phyloP scores from a whole-genome alignment of 1,284 basidiomycete species.

The Leccinum idahoense region DNA sequence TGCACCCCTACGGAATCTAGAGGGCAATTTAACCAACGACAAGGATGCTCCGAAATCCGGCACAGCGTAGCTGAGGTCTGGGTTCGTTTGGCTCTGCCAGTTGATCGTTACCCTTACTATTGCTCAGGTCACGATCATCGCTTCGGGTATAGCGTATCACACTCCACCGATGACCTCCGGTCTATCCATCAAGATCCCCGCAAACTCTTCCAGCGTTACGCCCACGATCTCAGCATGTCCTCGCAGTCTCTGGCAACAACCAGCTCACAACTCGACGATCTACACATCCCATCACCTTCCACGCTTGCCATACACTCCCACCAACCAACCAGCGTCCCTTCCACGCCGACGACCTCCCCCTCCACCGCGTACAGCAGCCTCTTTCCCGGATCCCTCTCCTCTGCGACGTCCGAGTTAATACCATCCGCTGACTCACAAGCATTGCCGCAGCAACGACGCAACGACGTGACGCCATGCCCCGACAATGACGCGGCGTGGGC shows the following conservation, averaged over 20 bases:
- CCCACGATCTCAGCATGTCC: constrained; percentile 14
- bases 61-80: no score
- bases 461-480: no score
- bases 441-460: no score
- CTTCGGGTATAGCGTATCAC: no score
- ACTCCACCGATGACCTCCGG: constrained; percentile 15
- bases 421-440: constrained; percentile 8
- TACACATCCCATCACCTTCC: constrained; percentile 4
- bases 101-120: no score
- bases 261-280: constrained; percentile 10
- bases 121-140: no score
- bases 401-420: constrained; percentile 25
- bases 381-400: constrained; percentile 21
- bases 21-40: no score
- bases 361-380: constrained; percentile 21
- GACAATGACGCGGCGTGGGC: no score
- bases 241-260: constrained; percentile 17
- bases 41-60: no score
- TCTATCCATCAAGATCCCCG: constrained; percentile 6
- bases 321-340: constrained; percentile 17
- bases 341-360: constrained; percentile 26
- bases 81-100: no score
- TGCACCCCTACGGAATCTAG: no score
- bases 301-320: constrained; percentile 4
- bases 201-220: constrained; percentile 11